These are phyloP conservation scores for Umbelopsis ramanniana DNA, from an alignment of 192 early-diverging fungal species.

Conservation along the genomic window DNA sequence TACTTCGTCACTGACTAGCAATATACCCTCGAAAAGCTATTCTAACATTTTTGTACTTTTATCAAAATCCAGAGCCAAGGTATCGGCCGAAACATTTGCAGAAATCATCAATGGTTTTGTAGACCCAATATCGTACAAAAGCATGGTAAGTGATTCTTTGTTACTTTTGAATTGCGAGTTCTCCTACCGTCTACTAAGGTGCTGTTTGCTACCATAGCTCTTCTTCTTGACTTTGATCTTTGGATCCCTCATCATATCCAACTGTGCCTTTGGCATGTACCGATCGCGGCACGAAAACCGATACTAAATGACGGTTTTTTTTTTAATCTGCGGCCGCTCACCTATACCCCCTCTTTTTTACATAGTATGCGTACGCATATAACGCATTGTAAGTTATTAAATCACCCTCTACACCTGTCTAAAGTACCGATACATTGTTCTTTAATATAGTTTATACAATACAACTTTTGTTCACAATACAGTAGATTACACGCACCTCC, in stretches of 20 bases:
- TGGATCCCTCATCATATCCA: conserved; percentile 10
- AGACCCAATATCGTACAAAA: conserved; percentile 85
- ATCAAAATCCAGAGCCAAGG: conserved; percentile 53
- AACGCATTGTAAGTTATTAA: no score
- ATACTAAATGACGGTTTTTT: not conserved
- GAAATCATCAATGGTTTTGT: conserved; percentile 84
- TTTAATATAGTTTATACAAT: no score
- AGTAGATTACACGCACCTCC: no score
- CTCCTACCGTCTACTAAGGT: not conserved
- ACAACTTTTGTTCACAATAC: no score
- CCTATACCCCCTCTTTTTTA: no score
- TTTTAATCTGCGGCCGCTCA: no score
- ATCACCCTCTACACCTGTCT: no score
- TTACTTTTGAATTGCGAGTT: not conserved
- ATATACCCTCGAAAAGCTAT: not conserved
- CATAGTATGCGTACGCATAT: no score
- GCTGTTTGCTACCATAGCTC: not conserved
- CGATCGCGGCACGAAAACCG: conserved; percentile 7
- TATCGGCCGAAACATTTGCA: conserved; percentile 83
- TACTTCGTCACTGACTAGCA: not conserved
- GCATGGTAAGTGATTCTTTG: conserved; percentile 59
- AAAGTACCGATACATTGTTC: no score
- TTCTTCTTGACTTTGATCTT: conserved; percentile 11
- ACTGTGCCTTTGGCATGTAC: conserved; percentile 22
- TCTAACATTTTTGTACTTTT: not conserved